phyloP scores from a whole-genome alignment of 176 grass and related monocot genomes.

The Ampelocalamus luodianensis region DNA sequence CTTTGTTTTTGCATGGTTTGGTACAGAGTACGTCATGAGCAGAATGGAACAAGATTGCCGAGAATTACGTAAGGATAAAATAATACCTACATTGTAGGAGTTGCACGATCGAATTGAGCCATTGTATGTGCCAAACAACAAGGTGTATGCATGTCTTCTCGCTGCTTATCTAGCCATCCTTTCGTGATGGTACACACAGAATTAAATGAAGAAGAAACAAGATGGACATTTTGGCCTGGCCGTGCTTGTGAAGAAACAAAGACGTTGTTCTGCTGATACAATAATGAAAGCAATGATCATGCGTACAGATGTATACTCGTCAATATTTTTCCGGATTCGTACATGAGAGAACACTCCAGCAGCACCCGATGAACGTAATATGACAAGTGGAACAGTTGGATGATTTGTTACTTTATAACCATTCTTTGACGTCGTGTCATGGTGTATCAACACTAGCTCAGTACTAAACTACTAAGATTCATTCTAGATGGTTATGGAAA shows the following conservation, averaged over 20 bases:
- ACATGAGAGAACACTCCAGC: too few species aligned
- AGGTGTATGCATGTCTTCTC: neutral
- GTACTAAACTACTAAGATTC: too few species aligned
- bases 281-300: too few species aligned
- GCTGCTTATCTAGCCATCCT: neutral
- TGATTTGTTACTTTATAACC: too few species aligned
- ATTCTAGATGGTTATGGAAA: too few species aligned
- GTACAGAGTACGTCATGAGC: neutral
- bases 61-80: conserved; percentile 38
- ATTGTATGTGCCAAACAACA: neutral
- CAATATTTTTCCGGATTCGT: too few species aligned
- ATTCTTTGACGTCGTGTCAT: too few species aligned
- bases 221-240: neutral
- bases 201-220: neutral
- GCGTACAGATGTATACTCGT: too few species aligned
- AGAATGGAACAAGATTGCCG: conserved; percentile 49
- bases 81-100: conserved; percentile 36
- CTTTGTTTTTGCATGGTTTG: conserved; percentile 31
- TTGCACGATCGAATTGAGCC: neutral
- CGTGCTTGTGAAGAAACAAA: neutral
- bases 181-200: neutral
- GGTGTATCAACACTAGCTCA: too few species aligned
- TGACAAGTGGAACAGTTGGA: too few species aligned
- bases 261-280: too few species aligned
- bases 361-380: too few species aligned